phyloP scores from a whole-genome alignment of 768 basidiomycete genomes.

The Trametes cingulata region DNA sequence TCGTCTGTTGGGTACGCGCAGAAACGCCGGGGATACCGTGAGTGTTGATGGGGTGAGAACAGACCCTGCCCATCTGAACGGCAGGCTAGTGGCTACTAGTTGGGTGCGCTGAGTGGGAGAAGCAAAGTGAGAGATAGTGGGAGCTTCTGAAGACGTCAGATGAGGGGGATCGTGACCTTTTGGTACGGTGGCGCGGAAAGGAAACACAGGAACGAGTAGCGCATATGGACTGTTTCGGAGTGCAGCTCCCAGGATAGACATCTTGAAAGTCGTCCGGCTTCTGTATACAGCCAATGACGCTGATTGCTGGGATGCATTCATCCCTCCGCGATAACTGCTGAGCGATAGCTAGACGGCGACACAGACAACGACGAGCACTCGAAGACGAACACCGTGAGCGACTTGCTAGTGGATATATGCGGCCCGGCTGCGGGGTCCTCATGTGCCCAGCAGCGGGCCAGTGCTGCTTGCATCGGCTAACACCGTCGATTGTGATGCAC shows the following conservation, averaged over 20 bases:
- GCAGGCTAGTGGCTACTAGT: neutral
- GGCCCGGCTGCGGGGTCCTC: too few relatives aligned
- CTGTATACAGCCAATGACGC: neutral
- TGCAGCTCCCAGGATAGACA: neutral
- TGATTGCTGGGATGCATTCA: too few relatives aligned
- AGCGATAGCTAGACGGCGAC: too few relatives aligned
- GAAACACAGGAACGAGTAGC: neutral
- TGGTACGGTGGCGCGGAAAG: neutral
- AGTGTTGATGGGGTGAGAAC: neutral
- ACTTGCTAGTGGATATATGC: too few relatives aligned
- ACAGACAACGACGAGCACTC: too few relatives aligned
- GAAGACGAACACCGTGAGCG: too few relatives aligned
- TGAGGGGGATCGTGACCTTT: neutral
- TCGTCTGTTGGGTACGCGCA: neutral
- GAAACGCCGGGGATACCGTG: conserved; percentile 1
- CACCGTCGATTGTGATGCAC: too few relatives aligned
- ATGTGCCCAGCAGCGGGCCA: too few relatives aligned
- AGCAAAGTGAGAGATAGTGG: conserved; percentile 2
- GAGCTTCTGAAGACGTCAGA: conserved; percentile 5
- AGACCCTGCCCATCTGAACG: neutral
- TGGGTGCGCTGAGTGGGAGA: neutral
- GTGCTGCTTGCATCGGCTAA: too few relatives aligned
- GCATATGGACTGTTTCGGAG: neutral
- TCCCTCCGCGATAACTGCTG: too few relatives aligned
- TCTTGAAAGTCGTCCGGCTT: neutral